phyloP scores from a whole-genome alignment of 257 asterid species.

The Scutellaria barbata region DNA sequence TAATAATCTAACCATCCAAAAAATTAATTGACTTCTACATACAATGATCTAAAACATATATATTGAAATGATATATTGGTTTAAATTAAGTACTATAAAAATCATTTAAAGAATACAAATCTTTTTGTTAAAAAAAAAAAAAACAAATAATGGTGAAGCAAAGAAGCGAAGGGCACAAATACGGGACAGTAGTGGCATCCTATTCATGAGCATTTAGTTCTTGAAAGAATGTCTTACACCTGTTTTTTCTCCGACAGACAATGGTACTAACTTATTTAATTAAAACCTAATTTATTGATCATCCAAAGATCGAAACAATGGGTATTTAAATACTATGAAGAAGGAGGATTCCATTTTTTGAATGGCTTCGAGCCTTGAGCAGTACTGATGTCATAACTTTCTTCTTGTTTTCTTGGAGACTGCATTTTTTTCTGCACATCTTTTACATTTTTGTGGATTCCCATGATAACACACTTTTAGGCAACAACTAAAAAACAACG shows the following conservation, averaged over 20 bases:
- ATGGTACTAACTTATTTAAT: conserved; percentile 1
- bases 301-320: conserved; percentile 2
- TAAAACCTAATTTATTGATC: not conserved
- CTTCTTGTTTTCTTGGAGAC: conserved; percentile 17
- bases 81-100: too few species aligned
- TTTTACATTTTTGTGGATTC: conserved; percentile 22
- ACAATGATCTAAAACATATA: too few species aligned
- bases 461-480: not conserved
- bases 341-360: not conserved
- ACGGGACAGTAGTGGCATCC: not conserved
- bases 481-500: conserved; percentile 16
- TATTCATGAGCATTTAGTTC: conserved; percentile 4
- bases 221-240: conserved; percentile 11
- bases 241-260: not conserved
- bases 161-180: conserved; percentile 3
- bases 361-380: conserved; percentile 36
- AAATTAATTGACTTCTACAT: too few species aligned
- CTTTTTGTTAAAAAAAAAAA: too few species aligned
- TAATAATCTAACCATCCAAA: too few species aligned
- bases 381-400: conserved; percentile 10
- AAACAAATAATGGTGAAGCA: not conserved
- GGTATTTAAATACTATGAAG: not conserved
- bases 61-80: too few species aligned
- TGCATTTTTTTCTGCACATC: conserved; percentile 29
- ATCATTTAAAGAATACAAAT: too few species aligned